These are phyloP conservation scores for Aspergillus luchuensis DNA, from an alignment of 2,329 filamentous ascomycete genomes.

Conservation along the genomic window DNA sequence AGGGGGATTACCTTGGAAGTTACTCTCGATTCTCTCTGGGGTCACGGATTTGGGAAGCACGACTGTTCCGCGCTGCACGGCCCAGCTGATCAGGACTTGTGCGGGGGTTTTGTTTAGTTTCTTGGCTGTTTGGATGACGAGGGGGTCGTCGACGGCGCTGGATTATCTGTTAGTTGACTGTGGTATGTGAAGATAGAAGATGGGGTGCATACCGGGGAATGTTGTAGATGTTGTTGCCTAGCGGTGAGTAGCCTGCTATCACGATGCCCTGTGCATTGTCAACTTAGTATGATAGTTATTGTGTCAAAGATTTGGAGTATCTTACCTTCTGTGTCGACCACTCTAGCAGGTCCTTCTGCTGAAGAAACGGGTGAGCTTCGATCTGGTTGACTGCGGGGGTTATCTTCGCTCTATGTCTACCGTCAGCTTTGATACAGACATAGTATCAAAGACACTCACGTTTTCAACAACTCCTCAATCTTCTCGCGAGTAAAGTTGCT, in stretches of 20 bases:
- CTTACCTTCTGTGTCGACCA: conserved; percentile 25
- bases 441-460: background rate
- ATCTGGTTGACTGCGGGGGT: conserved; percentile 33
- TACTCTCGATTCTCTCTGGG: conserved; percentile 18
- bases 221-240: conserved; percentile 43
- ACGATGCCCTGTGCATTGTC: conserved; percentile 38
- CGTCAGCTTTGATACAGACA: background rate
- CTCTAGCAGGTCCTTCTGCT: conserved; percentile 27
- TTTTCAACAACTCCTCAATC: conserved; percentile 42
- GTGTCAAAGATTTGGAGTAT: background rate
- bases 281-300: conserved; percentile 27
- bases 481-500: conserved; percentile 64
- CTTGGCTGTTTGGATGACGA: conserved; percentile 16
- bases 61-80: conserved; percentile 19
- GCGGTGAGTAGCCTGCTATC: conserved; percentile 51
- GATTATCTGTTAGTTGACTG: background rate
- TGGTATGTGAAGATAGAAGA: background rate
- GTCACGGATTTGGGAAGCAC: conserved; percentile 22
- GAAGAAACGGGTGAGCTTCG: conserved; percentile 37
- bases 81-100: conserved; percentile 20
- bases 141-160: conserved; percentile 19
- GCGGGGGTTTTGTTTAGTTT: conserved; percentile 15
- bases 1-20: conserved; percentile 14
- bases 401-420: conserved; percentile 23
- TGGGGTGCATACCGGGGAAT: conserved; percentile 15